Base-by-base conservation (phyloP, 1,284 basidiomycete species). In the Nidula niveotomentosa region DNA sequence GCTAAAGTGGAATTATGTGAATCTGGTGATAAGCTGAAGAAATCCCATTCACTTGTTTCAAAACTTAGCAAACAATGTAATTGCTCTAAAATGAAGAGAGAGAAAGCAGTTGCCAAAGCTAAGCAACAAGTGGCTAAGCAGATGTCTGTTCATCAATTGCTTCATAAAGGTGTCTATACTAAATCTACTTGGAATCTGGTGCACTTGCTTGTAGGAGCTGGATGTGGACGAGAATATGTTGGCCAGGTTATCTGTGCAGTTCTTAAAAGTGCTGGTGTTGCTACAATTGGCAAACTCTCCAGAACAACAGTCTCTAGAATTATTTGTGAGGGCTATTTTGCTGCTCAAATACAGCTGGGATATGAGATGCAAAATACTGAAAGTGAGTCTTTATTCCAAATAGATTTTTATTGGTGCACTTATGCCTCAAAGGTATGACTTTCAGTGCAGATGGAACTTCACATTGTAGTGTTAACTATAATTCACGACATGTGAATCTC, bases 381-480 rank as follows among this genome's bases (percentile, higher is more conserved):
- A 48, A 52, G 53, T 51, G 55, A 12, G 43, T 44, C 23, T 39
- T 9, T 44, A 6, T 13, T 5, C n/a, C 35, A 46, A 3, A 36
- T 47, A n/a, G n/a, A n/a, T n/a, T 7, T 6, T 44, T 5, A 44
- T 44, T 15, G 6, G 23, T n/a, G 8, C 8, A 15, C 23, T 15
- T 44, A 44, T 44, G n/a, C 23, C 6, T 15, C 23, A 44, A 12
- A 48, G 23, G 23, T 48, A 33, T 62, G 55, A 62, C 60, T 23
- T 58, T 62, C 23, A 64, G 60, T 55, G 53, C 58, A 48, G 62
- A 65, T 61, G 62, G 61, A 15, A 65, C 62, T 37, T 36, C 58
- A 33, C 58, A 63, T 49, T 44, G 49, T 18, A 58, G 37, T 44
- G 49, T 63, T 23, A 63, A 61, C 48, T 62, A 60, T 45, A 60